phyloP scores from a whole-genome alignment of 2,329 filamentous ascomycete genomes.

The Zopfia rhizophila region DNA sequence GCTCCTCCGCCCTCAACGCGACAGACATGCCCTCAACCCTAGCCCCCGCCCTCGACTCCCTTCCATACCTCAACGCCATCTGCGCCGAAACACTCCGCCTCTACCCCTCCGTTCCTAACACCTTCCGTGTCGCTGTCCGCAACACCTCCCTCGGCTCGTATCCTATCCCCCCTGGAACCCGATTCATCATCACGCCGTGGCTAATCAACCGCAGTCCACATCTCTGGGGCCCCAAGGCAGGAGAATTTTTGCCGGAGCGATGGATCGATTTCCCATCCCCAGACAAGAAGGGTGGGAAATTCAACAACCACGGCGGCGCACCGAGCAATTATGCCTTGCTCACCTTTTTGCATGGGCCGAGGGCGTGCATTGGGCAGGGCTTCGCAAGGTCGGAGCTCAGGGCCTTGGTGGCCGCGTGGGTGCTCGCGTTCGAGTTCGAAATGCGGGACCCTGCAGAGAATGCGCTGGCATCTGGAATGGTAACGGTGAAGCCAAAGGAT shows the following conservation, averaged over 20 bases:
- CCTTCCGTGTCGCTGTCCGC: conserved; percentile 16
- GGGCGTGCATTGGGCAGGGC: conserved; percentile 18
- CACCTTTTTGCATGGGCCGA: conserved; percentile 42
- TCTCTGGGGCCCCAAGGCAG: conserved; percentile 46
- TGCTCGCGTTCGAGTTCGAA: conserved; percentile 15
- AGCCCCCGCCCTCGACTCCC: conserved; percentile 38
- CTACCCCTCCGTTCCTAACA: conserved; percentile 25
- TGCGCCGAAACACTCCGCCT: conserved; percentile 52
- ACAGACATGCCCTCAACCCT: background rate
- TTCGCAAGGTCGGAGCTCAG: conserved; percentile 21
- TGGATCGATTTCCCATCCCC: conserved; percentile 46
- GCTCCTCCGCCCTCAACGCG: conserved; percentile 24
- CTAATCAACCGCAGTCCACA: conserved; percentile 42
- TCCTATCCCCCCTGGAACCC: conserved; percentile 39
- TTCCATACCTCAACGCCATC: conserved; percentile 48
- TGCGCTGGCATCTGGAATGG: conserved; percentile 21
- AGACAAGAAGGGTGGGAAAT: too few species aligned
- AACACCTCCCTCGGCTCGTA: conserved; percentile 25
- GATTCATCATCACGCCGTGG: conserved; percentile 39
- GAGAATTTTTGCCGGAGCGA: conserved; percentile 46
- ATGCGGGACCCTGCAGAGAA: conserved; percentile 1
- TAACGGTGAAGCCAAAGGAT: conserved; percentile 22
- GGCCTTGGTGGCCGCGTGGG: conserved; percentile 14
- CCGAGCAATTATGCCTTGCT: conserved; percentile 37
- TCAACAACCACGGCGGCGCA: conserved; percentile 40